Base-by-base conservation (phyloP, 108 stramenopile genomes). In the Conticribra guillardii region DNA sequence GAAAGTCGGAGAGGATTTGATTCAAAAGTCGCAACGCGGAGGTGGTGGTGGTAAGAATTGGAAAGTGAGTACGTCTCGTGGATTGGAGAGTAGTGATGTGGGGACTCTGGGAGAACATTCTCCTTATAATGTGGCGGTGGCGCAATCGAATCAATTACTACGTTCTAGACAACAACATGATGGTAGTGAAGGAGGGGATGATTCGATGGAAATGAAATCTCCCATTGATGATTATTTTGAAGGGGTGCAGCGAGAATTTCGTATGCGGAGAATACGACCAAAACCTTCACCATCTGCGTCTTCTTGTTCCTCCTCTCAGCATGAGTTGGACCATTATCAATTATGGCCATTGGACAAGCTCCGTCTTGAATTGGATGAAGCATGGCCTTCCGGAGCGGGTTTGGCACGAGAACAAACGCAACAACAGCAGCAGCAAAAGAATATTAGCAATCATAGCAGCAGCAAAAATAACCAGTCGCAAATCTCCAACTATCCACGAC, bases 291-390 rank as follows among this genome's bases (percentile, higher is more conserved):
- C n/a, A n/a, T n/a, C n/a, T n/a, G n/a, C n/a, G n/a, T n/a, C n/a
- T n/a, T n/a, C n/a, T n/a, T n/a, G n/a, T n/a, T n/a, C n/a, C n/a
- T n/a, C n/a, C n/a, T n/a, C n/a, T n/a, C n/a, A n/a, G n/a, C n/a
- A 49, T 1, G 37, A 67, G 14, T n/a, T 3, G 24, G 51, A 26
- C 30, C 52, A 69, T 32, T 54, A 80, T 60, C 82, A 76, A 63
- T 49, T 93, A 4, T 93, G 92, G 92, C 92, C 89, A 69, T 49
- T 94, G 14, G 93, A 94, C 70, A 71, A 82, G 57, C 78, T 94
- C 11, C 81, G 93, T 7, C 64, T 91, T 16, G 85, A 91, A 65
- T 69, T 94, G 9, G 93, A 94, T 52, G 88, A 94, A 63, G 82
- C 74, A 16, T 94, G 93, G 93, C 68, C 81, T 9, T 37, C 50